A percentile compares a stretch with the other conserved stretches of the same genome.
phyloP scores from a whole-genome alignment of 805 yeast genomes.

The Kregervanrija pseudodelftensis region DNA sequence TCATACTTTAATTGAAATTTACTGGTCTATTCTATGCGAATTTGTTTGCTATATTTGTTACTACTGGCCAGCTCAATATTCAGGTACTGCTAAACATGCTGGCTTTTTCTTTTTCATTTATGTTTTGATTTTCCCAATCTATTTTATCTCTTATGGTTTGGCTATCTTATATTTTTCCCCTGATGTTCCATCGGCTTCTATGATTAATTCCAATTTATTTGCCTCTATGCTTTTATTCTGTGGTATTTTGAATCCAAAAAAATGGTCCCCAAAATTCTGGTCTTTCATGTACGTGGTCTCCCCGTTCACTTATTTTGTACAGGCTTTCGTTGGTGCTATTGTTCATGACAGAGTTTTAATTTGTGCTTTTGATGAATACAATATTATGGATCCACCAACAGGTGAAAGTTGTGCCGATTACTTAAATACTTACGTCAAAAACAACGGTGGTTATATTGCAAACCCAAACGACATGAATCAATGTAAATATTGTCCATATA shows the following conservation, averaged over 20 bases:
- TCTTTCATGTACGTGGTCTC: constrained; percentile 68
- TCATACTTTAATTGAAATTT: constrained; percentile 51
- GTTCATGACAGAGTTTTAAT: constrained; percentile 42
- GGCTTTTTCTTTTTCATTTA: constrained; percentile 37
- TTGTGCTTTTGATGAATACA: constrained; percentile 43
- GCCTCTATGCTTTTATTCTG: constrained; percentile 57
- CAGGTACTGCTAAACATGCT: constrained; percentile 33
- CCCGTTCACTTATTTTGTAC: constrained; percentile 64
- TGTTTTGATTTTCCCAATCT: constrained; percentile 36
- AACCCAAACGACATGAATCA: constrained; percentile 40
- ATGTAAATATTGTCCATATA: constrained; percentile 44
- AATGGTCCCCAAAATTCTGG: constrained; percentile 72
- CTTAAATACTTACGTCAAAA: constrained; percentile 34
- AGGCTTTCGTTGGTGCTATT: constrained; percentile 43
- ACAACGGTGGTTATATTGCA: constrained; percentile 47
- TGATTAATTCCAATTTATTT: constrained; percentile 48
- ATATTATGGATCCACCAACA: constrained; percentile 46
- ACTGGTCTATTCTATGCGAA: constrained; percentile 44
- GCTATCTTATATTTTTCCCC: constrained; percentile 53
- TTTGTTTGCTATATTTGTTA: constrained; percentile 40
- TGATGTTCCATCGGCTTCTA: constrained; percentile 60
- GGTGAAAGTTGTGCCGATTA: constrained; percentile 60
- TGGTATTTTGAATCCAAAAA: constrained; percentile 56
- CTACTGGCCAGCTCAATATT: constrained; percentile 30
- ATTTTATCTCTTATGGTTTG: constrained; percentile 45